These are phyloP conservation scores for Cicer judaicum DNA, from an alignment of 306 rosid genomes.

Conservation along the genomic window DNA sequence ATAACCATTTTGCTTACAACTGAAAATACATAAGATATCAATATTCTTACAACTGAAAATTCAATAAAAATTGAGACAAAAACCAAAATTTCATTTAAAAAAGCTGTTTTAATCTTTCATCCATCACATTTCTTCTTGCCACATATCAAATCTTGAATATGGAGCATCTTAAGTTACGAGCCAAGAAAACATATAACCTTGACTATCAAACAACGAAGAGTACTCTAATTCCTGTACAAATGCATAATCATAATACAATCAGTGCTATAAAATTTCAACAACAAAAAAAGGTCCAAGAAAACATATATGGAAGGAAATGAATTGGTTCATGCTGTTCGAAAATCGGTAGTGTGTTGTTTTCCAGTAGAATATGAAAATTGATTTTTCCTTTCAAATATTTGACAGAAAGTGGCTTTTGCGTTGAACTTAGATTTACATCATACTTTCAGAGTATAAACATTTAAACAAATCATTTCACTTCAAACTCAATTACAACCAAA, in stretches of 20 bases:
- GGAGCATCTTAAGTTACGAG: constrained; percentile 23
- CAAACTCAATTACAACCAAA: neutral
- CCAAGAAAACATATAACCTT: too few species aligned
- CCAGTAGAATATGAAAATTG: neutral
- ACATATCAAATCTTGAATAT: constrained; percentile 24
- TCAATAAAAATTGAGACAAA: constrained; percentile 12
- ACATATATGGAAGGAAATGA: constrained; percentile 10
- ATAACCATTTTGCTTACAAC: constrained; percentile 10
- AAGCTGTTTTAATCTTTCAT: constrained; percentile 14
- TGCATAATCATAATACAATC: constrained; percentile 14
- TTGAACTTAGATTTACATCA: neutral
- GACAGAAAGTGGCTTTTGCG: neutral
- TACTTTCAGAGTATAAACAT: neutral
- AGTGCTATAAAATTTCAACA: neutral
- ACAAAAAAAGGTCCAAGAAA: neutral
- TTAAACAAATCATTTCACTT: neutral
- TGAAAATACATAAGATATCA: neutral
- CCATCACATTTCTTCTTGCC: constrained; percentile 31
- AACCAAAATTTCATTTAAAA: constrained; percentile 29
- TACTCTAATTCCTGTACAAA: constrained; percentile 47
- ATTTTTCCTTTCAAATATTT: neutral
- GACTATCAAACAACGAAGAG: neutral
- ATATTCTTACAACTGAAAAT: constrained; percentile 6
- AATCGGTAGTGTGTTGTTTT: neutral
- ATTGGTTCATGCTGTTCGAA: neutral